phyloP scores from a whole-genome alignment of 331 rosid species.

The Acacia concinna region DNA sequence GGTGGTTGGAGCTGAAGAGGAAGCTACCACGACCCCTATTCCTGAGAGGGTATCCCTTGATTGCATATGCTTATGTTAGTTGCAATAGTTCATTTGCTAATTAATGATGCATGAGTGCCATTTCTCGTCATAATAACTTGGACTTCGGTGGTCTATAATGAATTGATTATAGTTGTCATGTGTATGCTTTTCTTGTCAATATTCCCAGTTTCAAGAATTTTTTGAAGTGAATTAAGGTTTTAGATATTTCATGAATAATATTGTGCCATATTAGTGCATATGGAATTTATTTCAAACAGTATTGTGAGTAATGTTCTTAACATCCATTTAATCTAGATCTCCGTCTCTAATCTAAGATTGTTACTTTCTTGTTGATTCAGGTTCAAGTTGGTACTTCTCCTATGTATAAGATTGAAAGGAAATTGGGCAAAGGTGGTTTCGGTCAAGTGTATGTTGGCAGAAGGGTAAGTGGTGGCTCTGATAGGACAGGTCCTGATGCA shows the following conservation, averaged over 20 bases:
- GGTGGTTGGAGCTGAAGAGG: conserved; percentile 75
- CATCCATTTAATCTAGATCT: conserved; percentile 13
- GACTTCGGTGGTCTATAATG: conserved; percentile 14
- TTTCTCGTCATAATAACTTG: not conserved
- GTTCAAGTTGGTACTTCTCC: conserved; percentile 96
- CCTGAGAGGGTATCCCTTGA: conserved; percentile 79
- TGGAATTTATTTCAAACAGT: not conserved
- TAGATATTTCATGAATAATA: conserved; percentile 9
- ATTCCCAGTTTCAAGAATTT: conserved; percentile 6
- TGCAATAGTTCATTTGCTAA: conserved; percentile 27
- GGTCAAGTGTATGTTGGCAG: conserved; percentile 97
- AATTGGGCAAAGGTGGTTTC: conserved; percentile 93
- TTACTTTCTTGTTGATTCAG: conserved; percentile 43
- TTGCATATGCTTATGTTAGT: conserved; percentile 28
- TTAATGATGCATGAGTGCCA: conserved; percentile 15
- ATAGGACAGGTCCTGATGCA: conserved; percentile 80
- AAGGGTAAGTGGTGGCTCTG: conserved; percentile 82
- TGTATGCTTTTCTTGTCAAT: conserved; percentile 3
- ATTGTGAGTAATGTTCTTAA: not conserved
- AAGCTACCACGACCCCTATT: conserved; percentile 73
- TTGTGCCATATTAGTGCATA: not conserved
- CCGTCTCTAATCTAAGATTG: conserved; percentile 4
- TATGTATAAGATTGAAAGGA: conserved; percentile 78
- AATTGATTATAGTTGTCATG: conserved; percentile 7
- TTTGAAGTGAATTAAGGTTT: not conserved